Base-by-base conservation (phyloP, 352 stramenopile genomes). In the Phytophthora cryptogea region DNA sequence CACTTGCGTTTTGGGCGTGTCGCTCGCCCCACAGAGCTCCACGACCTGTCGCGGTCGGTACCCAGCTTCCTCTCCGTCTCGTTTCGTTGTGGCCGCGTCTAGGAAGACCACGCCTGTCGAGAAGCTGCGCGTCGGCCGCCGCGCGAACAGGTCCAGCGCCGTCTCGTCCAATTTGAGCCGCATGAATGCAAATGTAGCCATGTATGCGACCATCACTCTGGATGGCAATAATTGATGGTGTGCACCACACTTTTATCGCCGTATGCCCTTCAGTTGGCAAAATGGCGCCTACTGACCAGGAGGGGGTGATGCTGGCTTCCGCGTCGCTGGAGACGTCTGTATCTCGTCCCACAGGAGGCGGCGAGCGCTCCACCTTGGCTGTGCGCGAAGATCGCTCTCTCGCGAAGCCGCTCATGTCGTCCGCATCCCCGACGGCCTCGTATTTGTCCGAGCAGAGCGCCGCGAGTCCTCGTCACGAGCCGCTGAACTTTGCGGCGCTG, bases 61-160 rank as follows among this genome's bases (percentile, higher is more conserved):
- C 0, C 82, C 82, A 67, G 17, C 45, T 51, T 53, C 44, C 35
- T 54, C 28, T 39, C 54, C 54, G 11, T 53, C 46, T 56, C 16
- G 8, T 51, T 31, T 63, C 23, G 39, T 58, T 30, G 78, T 75
- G 2, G 74, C 64, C 27, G 66, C 72, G 20, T 92, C 82, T 14
- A 90, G 39, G 51, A 86, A 92, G 27, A 30, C 16, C 52, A 92
- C 14, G 1, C 75, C 71, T 2, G 80, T 88, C 60, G 50, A 63
- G 66, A 92, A 92, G 31, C 76, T 73, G 47, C 59, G 69, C 51
- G 61, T 67, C 0, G 72, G 74, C 8, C 68, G 76, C 23, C 83
- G 76, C 47, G 78, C 83, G 57, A 92, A 86, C 55, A 92, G 63
- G 59, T 92, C 83, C 39, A 92, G 74, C 58, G 80, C 83, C 11